Evolutionary conservation across 768 basidiomycete genomes (phyloP).

Genomic region (Holtermannia corniformis): DNA sequence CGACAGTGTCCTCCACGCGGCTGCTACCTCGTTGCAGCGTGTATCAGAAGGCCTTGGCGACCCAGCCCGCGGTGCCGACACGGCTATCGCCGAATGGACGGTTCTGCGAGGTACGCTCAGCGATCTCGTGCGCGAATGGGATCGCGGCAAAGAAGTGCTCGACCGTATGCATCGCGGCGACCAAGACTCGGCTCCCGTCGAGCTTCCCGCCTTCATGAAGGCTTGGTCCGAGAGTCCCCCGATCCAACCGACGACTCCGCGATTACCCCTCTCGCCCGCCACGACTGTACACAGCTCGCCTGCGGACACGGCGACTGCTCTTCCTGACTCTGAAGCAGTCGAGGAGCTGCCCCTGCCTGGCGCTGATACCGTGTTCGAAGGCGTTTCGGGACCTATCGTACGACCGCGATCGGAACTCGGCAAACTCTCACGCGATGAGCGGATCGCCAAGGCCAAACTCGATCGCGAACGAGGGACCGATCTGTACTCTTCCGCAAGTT

Average conservation of each 20-base stretch:
- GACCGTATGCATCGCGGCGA: conserved; percentile 4
- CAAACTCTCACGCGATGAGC: too few relatives aligned
- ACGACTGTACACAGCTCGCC: not conserved
- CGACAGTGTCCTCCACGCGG: conserved; percentile 2
- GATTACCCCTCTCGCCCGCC: not conserved
- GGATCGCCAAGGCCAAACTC: too few relatives aligned
- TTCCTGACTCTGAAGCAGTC: conserved; percentile 4
- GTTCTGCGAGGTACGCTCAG: conserved; percentile 23
- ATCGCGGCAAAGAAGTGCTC: conserved; percentile 23
- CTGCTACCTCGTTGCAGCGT: not conserved
- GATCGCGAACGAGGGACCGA: too few relatives aligned
- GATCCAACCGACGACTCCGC: conserved; percentile 3
- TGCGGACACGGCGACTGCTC: conserved; percentile 1
- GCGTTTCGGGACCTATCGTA: too few relatives aligned
- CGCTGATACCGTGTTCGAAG: conserved; percentile 30
- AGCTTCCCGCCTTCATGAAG: conserved; percentile 12
- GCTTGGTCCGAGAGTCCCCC: conserved; percentile 8
- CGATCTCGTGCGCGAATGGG: conserved; percentile 27
- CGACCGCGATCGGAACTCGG: too few relatives aligned
- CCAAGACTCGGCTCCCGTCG: not conserved
- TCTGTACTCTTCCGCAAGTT: too few relatives aligned
- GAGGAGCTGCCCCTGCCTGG: conserved; percentile 21
- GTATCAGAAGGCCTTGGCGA: not conserved
- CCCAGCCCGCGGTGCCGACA: not conserved
- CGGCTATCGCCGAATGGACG: conserved; percentile 8